phyloP scores from a whole-genome alignment of 345 rosid genomes.

The Arabidopsis arenosa region DNA sequence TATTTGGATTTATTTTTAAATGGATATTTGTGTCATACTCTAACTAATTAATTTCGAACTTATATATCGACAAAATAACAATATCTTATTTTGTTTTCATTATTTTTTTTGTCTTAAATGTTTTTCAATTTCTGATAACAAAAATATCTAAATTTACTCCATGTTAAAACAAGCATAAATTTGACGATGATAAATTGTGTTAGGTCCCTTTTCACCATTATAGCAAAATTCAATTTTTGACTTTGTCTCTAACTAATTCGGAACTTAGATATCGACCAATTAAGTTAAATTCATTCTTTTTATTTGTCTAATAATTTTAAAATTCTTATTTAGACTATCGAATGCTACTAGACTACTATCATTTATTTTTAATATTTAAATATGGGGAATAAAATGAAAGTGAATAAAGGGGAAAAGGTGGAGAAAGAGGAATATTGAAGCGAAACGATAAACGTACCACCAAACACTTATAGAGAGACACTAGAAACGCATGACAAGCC shows the following conservation, averaged over 20 bases:
- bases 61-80: not conserved
- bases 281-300: not conserved
- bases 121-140: not conserved
- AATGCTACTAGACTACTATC: not conserved
- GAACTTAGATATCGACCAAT: not conserved
- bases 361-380: not conserved
- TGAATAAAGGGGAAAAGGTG: slow-evolving; percentile 17
- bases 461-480: slow-evolving; percentile 33
- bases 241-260: not conserved
- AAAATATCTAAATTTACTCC: slow-evolving; percentile 11
- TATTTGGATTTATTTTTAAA: not conserved
- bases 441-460: slow-evolving; percentile 43
- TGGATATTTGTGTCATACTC: not conserved
- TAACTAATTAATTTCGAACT: not conserved
- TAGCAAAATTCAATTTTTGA: slow-evolving; percentile 19
- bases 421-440: slow-evolving; percentile 37
- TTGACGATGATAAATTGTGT: slow-evolving; percentile 5
- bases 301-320: not conserved
- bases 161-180: not conserved
- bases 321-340: not conserved
- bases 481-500: slow-evolving; percentile 45
- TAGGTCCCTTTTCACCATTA: slow-evolving; percentile 35
- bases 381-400: slow-evolving; percentile 30
- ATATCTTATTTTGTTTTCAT: no score
- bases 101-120: no score